Percentiles rank a stretch among this genome's conserved stretches.
phyloP scores from a whole-genome alignment of 139 green algal genomes.

The Chlorella sp. region DNA sequence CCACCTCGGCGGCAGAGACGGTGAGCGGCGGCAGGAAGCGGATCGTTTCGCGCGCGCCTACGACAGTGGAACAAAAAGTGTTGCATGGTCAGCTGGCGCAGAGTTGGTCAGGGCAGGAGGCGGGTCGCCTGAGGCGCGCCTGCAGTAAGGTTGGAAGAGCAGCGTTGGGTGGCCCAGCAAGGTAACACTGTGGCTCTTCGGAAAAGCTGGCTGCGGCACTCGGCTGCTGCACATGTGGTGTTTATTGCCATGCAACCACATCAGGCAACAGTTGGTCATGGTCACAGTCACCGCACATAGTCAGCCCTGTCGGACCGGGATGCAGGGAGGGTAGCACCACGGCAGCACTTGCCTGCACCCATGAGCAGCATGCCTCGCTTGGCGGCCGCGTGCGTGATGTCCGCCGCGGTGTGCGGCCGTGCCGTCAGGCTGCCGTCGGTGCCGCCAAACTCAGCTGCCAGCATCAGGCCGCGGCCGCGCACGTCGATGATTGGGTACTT shows the following conservation, averaged over 20 bases:
- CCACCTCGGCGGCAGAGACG: constrained; percentile 63
- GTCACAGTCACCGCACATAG: no score
- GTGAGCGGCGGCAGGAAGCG: constrained; percentile 84
- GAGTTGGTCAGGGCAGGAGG: no score
- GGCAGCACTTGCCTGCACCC: constrained; percentile 46
- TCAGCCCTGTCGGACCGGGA: no score
- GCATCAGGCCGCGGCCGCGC: constrained; percentile 82
- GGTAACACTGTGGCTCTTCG: no score
- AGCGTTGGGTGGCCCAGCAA: no score
- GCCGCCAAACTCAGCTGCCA: constrained; percentile 76
- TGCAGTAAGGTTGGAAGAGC: no score
- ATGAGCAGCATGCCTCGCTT: constrained; percentile 76
- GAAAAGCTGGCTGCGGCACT: no score
- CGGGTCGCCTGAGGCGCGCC: no score
- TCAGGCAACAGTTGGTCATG: no score
- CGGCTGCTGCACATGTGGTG: no score
- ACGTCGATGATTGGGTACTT: constrained; percentile 78
- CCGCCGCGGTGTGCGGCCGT: constrained; percentile 50
- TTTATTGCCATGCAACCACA: no score
- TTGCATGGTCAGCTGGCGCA: no score
- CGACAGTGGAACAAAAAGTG: neutral
- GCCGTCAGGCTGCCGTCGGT: constrained; percentile 28
- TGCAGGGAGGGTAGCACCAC: neutral
- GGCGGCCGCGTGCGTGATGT: constrained; percentile 59
- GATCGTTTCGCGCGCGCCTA: constrained; percentile 73